Percentiles rank a stretch among this genome's conserved stretches.
Evolutionary conservation across 2,329 filamentous ascomycete species (phyloP).

Genomic region (Escovopsis sp.): DNA sequence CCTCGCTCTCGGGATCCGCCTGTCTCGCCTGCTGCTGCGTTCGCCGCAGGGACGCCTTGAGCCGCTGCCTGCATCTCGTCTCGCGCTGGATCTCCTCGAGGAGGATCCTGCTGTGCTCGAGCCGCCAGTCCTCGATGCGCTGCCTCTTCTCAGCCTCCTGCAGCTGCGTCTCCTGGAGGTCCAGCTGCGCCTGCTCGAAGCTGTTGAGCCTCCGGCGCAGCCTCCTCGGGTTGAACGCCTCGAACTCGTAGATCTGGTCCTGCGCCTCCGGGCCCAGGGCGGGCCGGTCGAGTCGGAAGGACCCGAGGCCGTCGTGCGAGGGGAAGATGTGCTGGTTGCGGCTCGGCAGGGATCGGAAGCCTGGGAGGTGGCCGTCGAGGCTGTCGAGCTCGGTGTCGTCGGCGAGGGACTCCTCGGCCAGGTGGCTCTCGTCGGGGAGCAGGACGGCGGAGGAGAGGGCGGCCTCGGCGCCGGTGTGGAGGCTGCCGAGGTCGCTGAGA

Average conservation of each 20-base stretch:
- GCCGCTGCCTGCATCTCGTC: constrained; percentile 53
- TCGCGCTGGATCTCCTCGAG: constrained; percentile 82
- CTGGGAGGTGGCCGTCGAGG: constrained; percentile 79
- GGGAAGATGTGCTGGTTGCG: constrained; percentile 51
- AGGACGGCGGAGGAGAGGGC: constrained; percentile 15
- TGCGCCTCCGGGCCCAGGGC: constrained; percentile 44
- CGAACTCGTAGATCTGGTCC: constrained; percentile 79
- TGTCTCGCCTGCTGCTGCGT: constrained; percentile 3
- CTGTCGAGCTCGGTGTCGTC: constrained; percentile 79
- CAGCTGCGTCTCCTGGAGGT: constrained; percentile 36
- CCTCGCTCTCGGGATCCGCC: constrained; percentile 13
- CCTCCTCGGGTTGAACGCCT: constrained; percentile 63
- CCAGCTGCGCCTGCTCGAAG: constrained; percentile 33
- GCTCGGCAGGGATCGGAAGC: constrained; percentile 53
- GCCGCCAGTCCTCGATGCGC: constrained; percentile 79
- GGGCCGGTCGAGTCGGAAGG: constrained; percentile 53
- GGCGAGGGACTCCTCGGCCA: constrained; percentile 26
- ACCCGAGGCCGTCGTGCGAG: constrained; percentile 79
- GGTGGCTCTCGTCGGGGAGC: constrained; percentile 28
- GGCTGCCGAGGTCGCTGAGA: constrained; percentile 66
- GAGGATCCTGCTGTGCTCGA: constrained; percentile 77
- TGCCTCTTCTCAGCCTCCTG: constrained; percentile 61
- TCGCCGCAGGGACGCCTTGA: constrained; percentile 30
- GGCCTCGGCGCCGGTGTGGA: constrained; percentile 53
- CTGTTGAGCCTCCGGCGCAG: constrained; percentile 39